Conservation (phyloP, 768 basidiomycete genomes). For the Cyathus striatus region DNA sequence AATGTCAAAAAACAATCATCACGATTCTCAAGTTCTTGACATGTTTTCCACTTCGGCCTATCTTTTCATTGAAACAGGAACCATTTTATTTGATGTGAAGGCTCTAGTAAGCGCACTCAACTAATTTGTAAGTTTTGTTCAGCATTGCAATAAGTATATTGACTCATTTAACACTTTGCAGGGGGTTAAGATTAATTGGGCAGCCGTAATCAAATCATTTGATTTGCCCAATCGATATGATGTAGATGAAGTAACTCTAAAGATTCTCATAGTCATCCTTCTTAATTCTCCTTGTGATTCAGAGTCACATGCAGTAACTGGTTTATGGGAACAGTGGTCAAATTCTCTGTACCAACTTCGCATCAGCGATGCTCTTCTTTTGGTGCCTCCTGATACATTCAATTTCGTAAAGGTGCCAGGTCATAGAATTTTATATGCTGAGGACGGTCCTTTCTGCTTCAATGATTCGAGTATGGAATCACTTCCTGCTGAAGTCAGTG, state of each 20-base stretch:
- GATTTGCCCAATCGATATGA: conserved; percentile 81
- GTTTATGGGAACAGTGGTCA: conserved; percentile 83
- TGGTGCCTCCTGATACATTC: conserved; percentile 86
- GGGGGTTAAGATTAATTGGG: conserved; percentile 73
- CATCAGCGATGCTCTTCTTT: conserved; percentile 83
- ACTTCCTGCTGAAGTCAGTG: conserved; percentile 83
- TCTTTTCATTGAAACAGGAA: conserved; percentile 69
- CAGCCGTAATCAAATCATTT: conserved; percentile 77
- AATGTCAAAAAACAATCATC: conserved; percentile 64
- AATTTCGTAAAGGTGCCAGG: conserved; percentile 88
- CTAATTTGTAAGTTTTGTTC: conserved; percentile 57
- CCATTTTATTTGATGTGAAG: conserved; percentile 67
- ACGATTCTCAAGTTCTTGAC: conserved; percentile 66
- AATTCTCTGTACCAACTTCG: conserved; percentile 84
- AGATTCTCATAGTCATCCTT: conserved; percentile 84
- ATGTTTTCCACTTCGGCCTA: conserved; percentile 64
- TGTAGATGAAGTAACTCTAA: conserved; percentile 85
- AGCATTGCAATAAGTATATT: background rate
- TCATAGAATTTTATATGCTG: conserved; percentile 77
- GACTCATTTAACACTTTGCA: conserved; percentile 23
- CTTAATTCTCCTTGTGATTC: conserved; percentile 74
- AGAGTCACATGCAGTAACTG: conserved; percentile 75
- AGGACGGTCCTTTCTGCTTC: conserved; percentile 78
- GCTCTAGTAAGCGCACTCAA: conserved; percentile 67
- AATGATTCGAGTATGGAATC: conserved; percentile 91